Evolutionary conservation across 2,329 filamentous ascomycete genomes (phyloP).

Genomic region (Trichoderma atroviride): DNA sequence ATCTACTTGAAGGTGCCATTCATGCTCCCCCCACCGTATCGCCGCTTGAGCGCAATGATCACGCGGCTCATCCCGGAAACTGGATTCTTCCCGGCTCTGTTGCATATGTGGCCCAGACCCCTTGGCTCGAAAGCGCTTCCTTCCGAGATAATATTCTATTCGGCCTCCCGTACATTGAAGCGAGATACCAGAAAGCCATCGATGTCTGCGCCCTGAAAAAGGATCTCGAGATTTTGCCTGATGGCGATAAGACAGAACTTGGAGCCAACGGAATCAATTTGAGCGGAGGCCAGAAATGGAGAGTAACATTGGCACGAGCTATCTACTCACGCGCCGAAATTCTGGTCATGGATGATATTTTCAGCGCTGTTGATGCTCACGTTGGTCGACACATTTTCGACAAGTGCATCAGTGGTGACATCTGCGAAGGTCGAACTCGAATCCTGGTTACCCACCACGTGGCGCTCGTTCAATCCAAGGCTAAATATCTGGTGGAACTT

Average conservation of each 20-base stretch:
- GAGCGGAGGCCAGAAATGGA: conserved; percentile 82
- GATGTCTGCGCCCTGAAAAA: conserved; percentile 73
- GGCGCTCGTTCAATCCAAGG: conserved; percentile 67
- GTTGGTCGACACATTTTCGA: conserved; percentile 80
- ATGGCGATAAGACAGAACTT: conserved; percentile 80
- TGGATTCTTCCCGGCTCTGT: conserved; percentile 72
- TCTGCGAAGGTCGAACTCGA: conserved; percentile 69
- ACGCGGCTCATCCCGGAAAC: conserved; percentile 61
- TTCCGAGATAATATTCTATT: conserved; percentile 80
- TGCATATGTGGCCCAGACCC: conserved; percentile 77
- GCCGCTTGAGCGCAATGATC: conserved; percentile 60
- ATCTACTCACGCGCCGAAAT: conserved; percentile 79
- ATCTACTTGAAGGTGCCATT: conserved; percentile 66
- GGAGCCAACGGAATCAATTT: conserved; percentile 84
- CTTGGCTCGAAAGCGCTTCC: conserved; percentile 83
- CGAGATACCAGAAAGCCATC: conserved; percentile 71
- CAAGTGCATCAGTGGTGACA: conserved; percentile 70
- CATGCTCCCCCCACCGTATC: conserved; percentile 55
- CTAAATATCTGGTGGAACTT: conserved; percentile 75
- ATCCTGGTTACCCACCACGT: conserved; percentile 84
- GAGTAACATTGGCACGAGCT: conserved; percentile 76
- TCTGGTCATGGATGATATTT: conserved; percentile 80
- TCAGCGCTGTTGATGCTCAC: conserved; percentile 80
- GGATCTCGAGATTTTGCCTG: conserved; percentile 73
- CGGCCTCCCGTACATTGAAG: conserved; percentile 67